phyloP scores from a whole-genome alignment of 768 basidiomycete genomes.

The Chalciporus piperatus region DNA sequence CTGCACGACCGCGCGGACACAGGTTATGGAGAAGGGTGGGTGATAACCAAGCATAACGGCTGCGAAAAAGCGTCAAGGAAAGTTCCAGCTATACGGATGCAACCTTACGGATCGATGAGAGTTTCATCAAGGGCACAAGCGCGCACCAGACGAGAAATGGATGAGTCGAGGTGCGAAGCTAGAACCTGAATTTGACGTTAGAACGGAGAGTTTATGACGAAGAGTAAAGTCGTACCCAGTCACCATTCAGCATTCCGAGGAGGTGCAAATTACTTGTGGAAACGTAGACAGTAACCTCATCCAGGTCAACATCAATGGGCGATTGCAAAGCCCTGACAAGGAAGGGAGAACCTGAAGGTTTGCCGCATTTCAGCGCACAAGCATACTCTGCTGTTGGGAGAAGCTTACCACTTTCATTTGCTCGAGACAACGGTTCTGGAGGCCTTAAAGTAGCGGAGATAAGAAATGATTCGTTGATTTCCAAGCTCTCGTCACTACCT shows the following conservation, averaged over 20 bases:
- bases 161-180: conserved; percentile 35
- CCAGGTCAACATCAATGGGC: conserved; percentile 35
- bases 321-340: conserved; percentile 30
- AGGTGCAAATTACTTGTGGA: conserved; percentile 61
- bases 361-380: not conserved
- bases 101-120: conserved; percentile 23
- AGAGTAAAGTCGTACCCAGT: conserved; percentile 56
- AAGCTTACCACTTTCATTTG: conserved; percentile 8
- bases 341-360: conserved; percentile 20
- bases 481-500: conserved; percentile 43
- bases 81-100: too few relatives aligned
- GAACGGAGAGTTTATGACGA: not conserved
- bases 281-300: conserved; percentile 60
- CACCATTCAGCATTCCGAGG: conserved; percentile 66
- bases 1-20: conserved; percentile 25
- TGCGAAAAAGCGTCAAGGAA: conserved; percentile 20
- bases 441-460: conserved; percentile 45
- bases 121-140: conserved; percentile 51
- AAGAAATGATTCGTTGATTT: conserved; percentile 74
- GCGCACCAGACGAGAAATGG: conserved; percentile 51
- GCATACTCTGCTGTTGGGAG: not conserved
- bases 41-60: conserved; percentile 34
- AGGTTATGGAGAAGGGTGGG: conserved; percentile 58
- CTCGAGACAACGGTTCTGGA: conserved; percentile 9
- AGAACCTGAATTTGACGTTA: conserved; percentile 44